phyloP scores from a whole-genome alignment of 148 eudicot species.

The Vaccinium myrtillus region DNA sequence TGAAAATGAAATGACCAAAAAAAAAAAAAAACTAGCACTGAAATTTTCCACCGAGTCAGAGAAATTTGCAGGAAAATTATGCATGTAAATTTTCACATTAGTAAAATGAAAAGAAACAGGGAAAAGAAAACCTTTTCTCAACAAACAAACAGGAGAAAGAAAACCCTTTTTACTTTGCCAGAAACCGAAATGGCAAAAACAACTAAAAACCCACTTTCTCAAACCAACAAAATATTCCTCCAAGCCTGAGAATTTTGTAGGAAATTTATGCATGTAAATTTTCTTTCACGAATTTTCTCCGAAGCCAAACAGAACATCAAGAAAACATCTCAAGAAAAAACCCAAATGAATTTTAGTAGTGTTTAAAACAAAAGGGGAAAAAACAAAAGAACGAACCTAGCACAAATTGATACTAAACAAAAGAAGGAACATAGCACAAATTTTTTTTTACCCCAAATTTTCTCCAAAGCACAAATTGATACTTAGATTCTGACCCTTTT shows the following conservation, averaged over 20 bases:
- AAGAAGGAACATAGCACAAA: neutral
- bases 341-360: neutral
- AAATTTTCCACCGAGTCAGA: neutral
- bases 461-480: too few species aligned
- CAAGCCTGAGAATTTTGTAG: neutral
- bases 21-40: neutral
- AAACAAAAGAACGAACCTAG: neutral
- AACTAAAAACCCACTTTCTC: neutral
- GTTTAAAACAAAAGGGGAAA: neutral
- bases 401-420: neutral
- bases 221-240: neutral
- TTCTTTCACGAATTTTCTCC: neutral
- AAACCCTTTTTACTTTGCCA: neutral
- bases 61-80: neutral
- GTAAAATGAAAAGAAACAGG: too few species aligned
- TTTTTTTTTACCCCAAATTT: neutral
- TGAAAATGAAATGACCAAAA: neutral
- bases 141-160: neutral
- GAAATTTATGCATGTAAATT: neutral
- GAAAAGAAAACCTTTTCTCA: neutral
- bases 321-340: neutral
- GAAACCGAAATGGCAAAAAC: neutral
- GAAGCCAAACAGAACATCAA: neutral
- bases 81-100: neutral
- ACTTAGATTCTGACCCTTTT: neutral